phyloP scores from a whole-genome alignment of 164 flowering plant species.

The Cinnamomum chago region DNA sequence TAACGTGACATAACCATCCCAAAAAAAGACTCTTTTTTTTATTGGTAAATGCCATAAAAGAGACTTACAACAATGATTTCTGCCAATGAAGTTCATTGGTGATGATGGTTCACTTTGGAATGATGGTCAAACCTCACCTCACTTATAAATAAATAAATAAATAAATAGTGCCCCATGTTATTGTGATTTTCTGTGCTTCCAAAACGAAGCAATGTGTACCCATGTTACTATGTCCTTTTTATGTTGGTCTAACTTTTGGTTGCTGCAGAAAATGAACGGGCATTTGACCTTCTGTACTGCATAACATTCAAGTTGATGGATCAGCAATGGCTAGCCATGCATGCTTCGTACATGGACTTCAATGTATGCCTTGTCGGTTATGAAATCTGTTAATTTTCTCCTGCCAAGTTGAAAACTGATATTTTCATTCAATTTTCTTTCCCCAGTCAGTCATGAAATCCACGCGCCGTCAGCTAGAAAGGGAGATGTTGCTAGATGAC shows the following conservation, averaged over 20 bases:
- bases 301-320: slow-evolving; percentile 34
- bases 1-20: too few relatives aligned
- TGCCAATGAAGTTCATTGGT: too few relatives aligned
- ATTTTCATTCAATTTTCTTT: background rate
- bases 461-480: slow-evolving; percentile 65
- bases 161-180: too few relatives aligned
- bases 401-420: too few relatives aligned
- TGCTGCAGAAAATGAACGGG: slow-evolving; percentile 27
- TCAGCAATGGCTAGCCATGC: slow-evolving; percentile 36
- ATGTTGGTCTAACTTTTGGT: background rate
- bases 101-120: too few relatives aligned
- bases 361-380: slow-evolving; percentile 15
- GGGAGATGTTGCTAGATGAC: slow-evolving; percentile 64
- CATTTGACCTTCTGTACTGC: slow-evolving; percentile 33
- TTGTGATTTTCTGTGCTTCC: too few relatives aligned
- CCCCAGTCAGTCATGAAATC: slow-evolving; percentile 71
- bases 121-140: too few relatives aligned
- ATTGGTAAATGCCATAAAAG: too few relatives aligned
- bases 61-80: too few relatives aligned
- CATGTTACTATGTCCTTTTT: background rate
- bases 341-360: slow-evolving; percentile 37
- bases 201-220: too few relatives aligned
- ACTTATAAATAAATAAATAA: too few relatives aligned
- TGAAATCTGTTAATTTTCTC: background rate
- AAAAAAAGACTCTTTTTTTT: too few relatives aligned